Evolutionary conservation across 2,329 filamentous ascomycete species (phyloP).

Genomic region (Bipolaris cookei): DNA sequence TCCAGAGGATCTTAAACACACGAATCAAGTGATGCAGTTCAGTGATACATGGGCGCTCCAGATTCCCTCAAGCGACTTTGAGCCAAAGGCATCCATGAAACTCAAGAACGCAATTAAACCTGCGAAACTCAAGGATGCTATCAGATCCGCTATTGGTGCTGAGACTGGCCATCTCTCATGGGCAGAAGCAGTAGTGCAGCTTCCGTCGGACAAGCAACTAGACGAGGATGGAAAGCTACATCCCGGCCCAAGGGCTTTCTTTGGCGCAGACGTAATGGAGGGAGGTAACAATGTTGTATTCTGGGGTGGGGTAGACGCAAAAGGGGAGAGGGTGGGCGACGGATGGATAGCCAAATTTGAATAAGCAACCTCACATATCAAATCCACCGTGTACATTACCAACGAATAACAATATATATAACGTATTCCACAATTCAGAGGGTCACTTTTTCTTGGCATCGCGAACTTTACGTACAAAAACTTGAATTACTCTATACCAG

Average conservation of each 20-base stretch:
- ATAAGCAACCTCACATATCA: slow-evolving; percentile 12
- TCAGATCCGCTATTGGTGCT: slow-evolving; percentile 50
- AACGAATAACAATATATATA: not conserved
- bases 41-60: slow-evolving; percentile 56
- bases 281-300: slow-evolving; percentile 47
- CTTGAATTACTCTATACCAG: no score
- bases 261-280: slow-evolving; percentile 50
- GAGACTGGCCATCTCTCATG: slow-evolving; percentile 52
- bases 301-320: slow-evolving; percentile 54
- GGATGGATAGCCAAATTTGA: slow-evolving; percentile 53
- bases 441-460: no score
- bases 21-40: slow-evolving; percentile 38
- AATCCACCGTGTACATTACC: no score
- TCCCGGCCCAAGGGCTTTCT: slow-evolving; percentile 52
- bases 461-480: no score
- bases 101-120: slow-evolving; percentile 47
- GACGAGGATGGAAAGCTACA: slow-evolving; percentile 52
- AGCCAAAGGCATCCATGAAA: slow-evolving; percentile 28
- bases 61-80: slow-evolving; percentile 47
- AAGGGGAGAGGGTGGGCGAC: slow-evolving; percentile 53
- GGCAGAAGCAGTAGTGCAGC: slow-evolving; percentile 52
- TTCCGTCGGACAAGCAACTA: slow-evolving; percentile 41
- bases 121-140: slow-evolving; percentile 54
- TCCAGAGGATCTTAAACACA: slow-evolving; percentile 14
- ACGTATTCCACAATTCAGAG: no score